Percentiles rank a stretch among this genome's conserved stretches.
Conservation (phyloP, 1,284 basidiomycete species). For the Schizopora paradoxa region DNA sequence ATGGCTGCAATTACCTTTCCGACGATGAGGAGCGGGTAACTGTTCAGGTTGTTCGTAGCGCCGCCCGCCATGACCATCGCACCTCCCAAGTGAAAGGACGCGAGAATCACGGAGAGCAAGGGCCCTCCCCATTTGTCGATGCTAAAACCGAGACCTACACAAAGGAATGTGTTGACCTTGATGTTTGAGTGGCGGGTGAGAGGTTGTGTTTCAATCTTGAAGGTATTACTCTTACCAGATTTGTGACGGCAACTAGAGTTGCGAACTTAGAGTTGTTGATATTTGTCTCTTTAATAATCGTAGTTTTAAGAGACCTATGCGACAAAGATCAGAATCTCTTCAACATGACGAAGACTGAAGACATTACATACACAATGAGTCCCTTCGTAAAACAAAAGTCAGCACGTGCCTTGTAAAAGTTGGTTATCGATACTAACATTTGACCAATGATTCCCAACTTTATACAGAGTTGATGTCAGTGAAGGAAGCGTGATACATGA, state of each 20-base stretch:
- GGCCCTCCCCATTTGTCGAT: constrained; percentile 42
- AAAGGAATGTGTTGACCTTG: constrained; percentile 41
- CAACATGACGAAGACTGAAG: not conserved
- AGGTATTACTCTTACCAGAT: constrained; percentile 29
- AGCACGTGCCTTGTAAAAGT: not conserved
- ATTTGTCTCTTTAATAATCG: constrained; percentile 37
- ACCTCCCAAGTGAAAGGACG: constrained; percentile 32
- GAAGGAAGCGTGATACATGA: not conserved
- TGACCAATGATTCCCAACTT: constrained; percentile 45
- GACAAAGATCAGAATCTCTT: constrained; percentile 6
- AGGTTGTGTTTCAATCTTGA: not conserved
- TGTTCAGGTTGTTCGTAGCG: constrained; percentile 36
- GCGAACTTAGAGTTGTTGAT: constrained; percentile 45
- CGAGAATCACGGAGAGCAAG: constrained; percentile 33
- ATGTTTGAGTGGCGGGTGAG: not conserved
- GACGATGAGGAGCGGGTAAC: constrained; percentile 37
- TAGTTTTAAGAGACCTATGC: constrained; percentile 36
- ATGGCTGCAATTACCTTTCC: constrained; percentile 41
- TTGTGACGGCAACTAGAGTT: constrained; percentile 40
- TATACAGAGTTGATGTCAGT: constrained; percentile 6
- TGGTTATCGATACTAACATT: constrained; percentile 28
- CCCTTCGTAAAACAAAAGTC: constrained; percentile 26
- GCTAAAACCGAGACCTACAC: constrained; percentile 36
- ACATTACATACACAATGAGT: constrained; percentile 33
- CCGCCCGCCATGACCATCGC: constrained; percentile 37